A percentile compares a stretch with the other conserved stretches of the same genome.
Evolutionary conservation across 768 basidiomycete species (phyloP).

Genomic region (Cystofilobasidium ferigula): DNA sequence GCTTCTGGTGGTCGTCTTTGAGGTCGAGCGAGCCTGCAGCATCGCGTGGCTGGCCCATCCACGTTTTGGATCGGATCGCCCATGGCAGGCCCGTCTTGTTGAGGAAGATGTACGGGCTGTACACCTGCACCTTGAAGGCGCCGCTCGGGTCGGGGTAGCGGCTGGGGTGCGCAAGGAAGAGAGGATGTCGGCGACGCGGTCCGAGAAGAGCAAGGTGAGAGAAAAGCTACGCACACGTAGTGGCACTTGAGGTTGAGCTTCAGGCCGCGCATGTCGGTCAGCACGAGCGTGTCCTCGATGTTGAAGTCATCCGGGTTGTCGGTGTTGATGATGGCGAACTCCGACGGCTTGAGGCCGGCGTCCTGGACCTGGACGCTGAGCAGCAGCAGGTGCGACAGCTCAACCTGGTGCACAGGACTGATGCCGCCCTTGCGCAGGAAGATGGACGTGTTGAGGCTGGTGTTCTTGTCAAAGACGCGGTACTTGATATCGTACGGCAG

Average conservation of each 20-base stretch:
- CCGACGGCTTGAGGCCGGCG: constrained; percentile 83
- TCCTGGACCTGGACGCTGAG: constrained; percentile 82
- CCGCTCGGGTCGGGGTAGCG: constrained; percentile 76
- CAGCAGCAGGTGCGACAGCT: constrained; percentile 75
- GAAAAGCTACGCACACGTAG: constrained; percentile 82
- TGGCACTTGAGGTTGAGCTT: constrained; percentile 75
- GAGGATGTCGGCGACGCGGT: too few relatives aligned
- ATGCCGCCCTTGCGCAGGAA: constrained; percentile 85
- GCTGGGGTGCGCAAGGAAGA: too few relatives aligned
- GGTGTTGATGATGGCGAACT: constrained; percentile 94
- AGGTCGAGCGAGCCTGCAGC: constrained; percentile 65
- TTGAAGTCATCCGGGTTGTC: constrained; percentile 83
- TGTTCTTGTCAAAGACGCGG: constrained; percentile 92
- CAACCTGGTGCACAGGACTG: constrained; percentile 93
- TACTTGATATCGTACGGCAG: constrained; percentile 89
- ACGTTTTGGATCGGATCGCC: constrained; percentile 49
- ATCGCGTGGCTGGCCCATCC: constrained; percentile 55
- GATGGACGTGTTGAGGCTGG: constrained; percentile 85
- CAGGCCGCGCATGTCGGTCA: constrained; percentile 61
- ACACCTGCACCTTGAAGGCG: constrained; percentile 91
- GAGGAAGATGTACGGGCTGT: constrained; percentile 73
- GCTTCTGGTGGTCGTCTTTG: constrained; percentile 36
- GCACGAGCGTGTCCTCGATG: constrained; percentile 56
- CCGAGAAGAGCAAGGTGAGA: too few relatives aligned
- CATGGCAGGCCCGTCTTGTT: constrained; percentile 90